These are phyloP conservation scores for Ganoderma boninense DNA, from an alignment of 1,284 basidiomycete species.

Conservation along the genomic window DNA sequence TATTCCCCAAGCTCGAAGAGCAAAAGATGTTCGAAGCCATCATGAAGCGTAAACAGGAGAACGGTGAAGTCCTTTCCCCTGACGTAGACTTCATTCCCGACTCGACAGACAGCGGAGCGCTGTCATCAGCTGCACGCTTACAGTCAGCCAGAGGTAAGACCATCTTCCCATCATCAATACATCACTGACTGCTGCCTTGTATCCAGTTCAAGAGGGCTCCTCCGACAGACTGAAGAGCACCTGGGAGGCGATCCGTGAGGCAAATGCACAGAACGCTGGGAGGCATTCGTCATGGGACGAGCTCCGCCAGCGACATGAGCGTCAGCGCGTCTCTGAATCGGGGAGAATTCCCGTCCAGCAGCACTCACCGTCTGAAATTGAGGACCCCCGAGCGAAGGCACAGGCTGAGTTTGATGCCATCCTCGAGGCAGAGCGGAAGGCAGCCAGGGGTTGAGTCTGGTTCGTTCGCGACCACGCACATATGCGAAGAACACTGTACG, in stretches of 20 bases:
- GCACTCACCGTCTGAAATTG: slow-evolving; percentile 26
- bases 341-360: slow-evolving; percentile 13
- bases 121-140: background rate
- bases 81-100: slow-evolving; percentile 23
- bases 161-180: background rate
- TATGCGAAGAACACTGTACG: background rate
- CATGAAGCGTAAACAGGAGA: slow-evolving; percentile 26
- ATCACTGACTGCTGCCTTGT: background rate
- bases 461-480: background rate
- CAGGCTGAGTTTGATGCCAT: slow-evolving; percentile 68
- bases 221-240: slow-evolving; percentile 42
- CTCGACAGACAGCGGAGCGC: slow-evolving; percentile 13
- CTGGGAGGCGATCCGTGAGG: slow-evolving; percentile 72
- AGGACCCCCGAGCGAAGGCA: slow-evolving; percentile 50
- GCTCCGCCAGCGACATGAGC: slow-evolving; percentile 67
- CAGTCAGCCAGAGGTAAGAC: slow-evolving; percentile 3
- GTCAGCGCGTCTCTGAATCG: slow-evolving; percentile 37
- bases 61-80: slow-evolving; percentile 24
- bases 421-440: slow-evolving; percentile 62
- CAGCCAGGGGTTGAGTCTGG: slow-evolving; percentile 29
- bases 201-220: slow-evolving; percentile 14
- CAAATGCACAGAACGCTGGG: slow-evolving; percentile 52
- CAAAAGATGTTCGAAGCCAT: slow-evolving; percentile 22
- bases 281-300: slow-evolving; percentile 69
- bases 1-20: slow-evolving; percentile 25